Evolutionary conservation across 2,329 filamentous ascomycete genomes (phyloP).

Genomic region (Purpureocillium lavendulum): DNA sequence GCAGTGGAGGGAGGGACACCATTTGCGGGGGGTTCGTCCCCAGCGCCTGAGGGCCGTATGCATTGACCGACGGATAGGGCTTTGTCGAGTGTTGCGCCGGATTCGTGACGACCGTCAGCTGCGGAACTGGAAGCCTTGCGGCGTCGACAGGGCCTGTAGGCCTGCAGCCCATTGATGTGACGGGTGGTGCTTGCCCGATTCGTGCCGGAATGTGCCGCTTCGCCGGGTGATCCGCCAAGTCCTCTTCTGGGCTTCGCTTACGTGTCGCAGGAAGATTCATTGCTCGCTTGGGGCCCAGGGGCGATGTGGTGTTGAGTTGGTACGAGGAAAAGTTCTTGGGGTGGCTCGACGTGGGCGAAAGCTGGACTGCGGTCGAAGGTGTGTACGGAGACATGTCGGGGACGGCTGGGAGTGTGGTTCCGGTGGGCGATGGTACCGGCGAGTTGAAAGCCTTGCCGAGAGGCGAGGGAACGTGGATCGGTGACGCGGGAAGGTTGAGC

Average conservation of each 20-base stretch:
- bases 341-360: slow-evolving; percentile 30
- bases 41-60: slow-evolving; percentile 34
- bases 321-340: slow-evolving; percentile 30
- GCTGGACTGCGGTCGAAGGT: slow-evolving; percentile 22
- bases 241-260: slow-evolving; percentile 44
- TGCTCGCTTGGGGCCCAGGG: slow-evolving; percentile 38
- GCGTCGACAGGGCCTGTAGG: slow-evolving; percentile 13
- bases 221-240: slow-evolving; percentile 43
- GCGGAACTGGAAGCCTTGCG: slow-evolving; percentile 58
- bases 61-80: slow-evolving; percentile 26
- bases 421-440: slow-evolving; percentile 42
- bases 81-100: slow-evolving; percentile 13
- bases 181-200: slow-evolving; percentile 8
- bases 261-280: slow-evolving; percentile 30
- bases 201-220: slow-evolving; percentile 35
- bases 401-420: slow-evolving; percentile 18
- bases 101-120: slow-evolving; percentile 56
- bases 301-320: slow-evolving; percentile 34
- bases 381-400: slow-evolving; percentile 24
- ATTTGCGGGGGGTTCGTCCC: slow-evolving; percentile 14
- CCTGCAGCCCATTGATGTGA: slow-evolving; percentile 10
- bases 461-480: slow-evolving; percentile 32
- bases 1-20: slow-evolving; percentile 55
- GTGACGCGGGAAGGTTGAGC: slow-evolving; percentile 33
- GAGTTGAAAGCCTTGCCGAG: slow-evolving; percentile 30